Evolutionary conservation across 257 asterid genomes (phyloP).

Genomic region (Linderniella brevidens): DNA sequence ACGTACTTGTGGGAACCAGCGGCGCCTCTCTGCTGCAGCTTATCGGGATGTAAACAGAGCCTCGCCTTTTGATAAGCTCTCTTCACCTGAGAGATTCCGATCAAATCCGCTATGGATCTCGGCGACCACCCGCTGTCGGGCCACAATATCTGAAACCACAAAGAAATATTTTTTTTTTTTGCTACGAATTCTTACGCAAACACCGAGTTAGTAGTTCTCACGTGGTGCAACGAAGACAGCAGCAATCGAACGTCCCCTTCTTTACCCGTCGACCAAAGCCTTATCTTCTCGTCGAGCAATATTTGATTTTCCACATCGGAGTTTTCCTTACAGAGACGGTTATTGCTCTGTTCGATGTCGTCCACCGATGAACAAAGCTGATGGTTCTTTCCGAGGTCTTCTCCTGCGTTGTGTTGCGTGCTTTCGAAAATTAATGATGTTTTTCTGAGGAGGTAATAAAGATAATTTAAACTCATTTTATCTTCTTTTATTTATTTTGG

Average conservation of each 20-base stretch:
- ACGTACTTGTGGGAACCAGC: constrained; percentile 37
- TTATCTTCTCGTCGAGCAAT: constrained; percentile 34
- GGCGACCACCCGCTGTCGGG: constrained; percentile 46
- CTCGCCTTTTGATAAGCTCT: constrained; percentile 73
- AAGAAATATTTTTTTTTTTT: not conserved
- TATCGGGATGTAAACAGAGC: constrained; percentile 67
- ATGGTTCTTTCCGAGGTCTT: constrained; percentile 16
- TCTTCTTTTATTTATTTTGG: too few species aligned
- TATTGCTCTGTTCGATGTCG: not conserved
- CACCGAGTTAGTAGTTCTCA: constrained; percentile 15
- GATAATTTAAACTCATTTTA: too few species aligned
- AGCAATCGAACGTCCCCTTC: constrained; percentile 54
- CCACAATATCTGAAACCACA: constrained; percentile 44
- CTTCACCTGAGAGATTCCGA: constrained; percentile 41
- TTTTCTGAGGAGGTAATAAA: too few species aligned
- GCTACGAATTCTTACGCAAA: not conserved
- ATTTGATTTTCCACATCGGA: constrained; percentile 23
- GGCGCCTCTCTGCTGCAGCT: constrained; percentile 77
- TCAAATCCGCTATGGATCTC: constrained; percentile 20
- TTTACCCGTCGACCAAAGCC: constrained; percentile 52
- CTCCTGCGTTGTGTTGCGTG: constrained; percentile 15
- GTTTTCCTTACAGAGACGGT: not conserved
- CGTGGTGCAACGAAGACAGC: constrained; percentile 57
- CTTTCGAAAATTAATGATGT: constrained; percentile 13
- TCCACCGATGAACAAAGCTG: constrained; percentile 2